phyloP scores from a whole-genome alignment of 352 stramenopile species.

The Phytophthora europaea region DNA sequence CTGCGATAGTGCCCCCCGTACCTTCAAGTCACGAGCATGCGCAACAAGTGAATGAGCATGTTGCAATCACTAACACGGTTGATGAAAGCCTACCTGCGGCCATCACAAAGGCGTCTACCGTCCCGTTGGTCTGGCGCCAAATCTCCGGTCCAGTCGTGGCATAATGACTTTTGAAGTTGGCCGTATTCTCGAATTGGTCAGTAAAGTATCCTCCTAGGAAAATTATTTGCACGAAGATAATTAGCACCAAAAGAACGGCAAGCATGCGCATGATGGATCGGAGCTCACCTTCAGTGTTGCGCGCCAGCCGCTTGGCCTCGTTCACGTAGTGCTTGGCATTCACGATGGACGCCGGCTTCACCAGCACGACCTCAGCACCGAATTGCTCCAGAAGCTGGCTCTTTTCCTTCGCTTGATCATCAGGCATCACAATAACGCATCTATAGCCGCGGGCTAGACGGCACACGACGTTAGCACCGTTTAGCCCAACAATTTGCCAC shows the following conservation, averaged over 20 bases:
- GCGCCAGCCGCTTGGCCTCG: conserved; percentile 90
- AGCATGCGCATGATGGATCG: not conserved
- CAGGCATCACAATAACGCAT: conserved; percentile 97
- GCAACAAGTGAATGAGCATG: conserved; percentile 3
- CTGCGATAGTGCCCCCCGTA: conserved; percentile 98
- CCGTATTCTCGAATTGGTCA: conserved; percentile 99
- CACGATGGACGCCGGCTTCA: conserved; percentile 95
- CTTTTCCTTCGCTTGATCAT: conserved; percentile 97
- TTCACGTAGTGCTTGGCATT: conserved; percentile 99
- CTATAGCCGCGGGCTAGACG: conserved; percentile 91
- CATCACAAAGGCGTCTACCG: conserved; percentile 98
- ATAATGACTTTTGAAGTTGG: conserved; percentile 97
- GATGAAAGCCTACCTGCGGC: conserved; percentile 83
- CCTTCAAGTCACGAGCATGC: conserved; percentile 43
- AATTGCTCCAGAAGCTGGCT: conserved; percentile 82
- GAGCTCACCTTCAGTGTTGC: conserved; percentile 75
- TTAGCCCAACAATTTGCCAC: not conserved
- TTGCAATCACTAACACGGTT: not conserved
- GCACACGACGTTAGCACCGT: conserved; percentile 10
- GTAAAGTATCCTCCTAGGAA: conserved; percentile 93
- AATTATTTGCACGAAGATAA: not conserved
- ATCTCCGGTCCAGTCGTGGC: conserved; percentile 97
- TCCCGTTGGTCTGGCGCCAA: conserved; percentile 91
- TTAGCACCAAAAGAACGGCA: not conserved
- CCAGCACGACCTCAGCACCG: conserved; percentile 89